Conservation (phyloP, 1,284 basidiomycete species). For the Puccinia hordei region DNA sequence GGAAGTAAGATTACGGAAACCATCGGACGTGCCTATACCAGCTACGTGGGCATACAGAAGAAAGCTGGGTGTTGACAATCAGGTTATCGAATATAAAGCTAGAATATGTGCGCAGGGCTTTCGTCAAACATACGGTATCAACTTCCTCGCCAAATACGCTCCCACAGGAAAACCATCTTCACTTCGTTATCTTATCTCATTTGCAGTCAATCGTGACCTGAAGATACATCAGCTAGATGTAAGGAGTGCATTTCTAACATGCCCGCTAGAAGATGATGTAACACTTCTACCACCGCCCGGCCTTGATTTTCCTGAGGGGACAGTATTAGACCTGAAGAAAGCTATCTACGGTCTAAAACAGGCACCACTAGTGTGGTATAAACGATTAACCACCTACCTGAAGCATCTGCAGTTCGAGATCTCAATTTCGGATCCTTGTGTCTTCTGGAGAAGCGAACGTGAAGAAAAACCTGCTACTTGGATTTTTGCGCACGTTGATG, state of each 20-base stretch:
- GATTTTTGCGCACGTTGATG: slow-evolving; percentile 10
- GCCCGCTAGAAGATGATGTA: not conserved
- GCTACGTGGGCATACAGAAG: not conserved
- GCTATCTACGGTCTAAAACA: slow-evolving; percentile 15
- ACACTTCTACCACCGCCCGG: not conserved
- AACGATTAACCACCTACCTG: not conserved
- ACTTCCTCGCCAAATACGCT: not conserved
- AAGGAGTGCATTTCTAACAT: not conserved
- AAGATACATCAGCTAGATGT: slow-evolving; percentile 8
- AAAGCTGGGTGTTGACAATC: not conserved
- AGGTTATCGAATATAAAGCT: not conserved
- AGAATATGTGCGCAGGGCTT: not conserved
- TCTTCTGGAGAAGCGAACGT: not conserved
- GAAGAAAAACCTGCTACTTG: too few relatives aligned
- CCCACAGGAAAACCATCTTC: not conserved
- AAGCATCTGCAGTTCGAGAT: not conserved
- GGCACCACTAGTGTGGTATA: slow-evolving; percentile 5
- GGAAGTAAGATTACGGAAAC: not conserved
- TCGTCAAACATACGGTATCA: not conserved
- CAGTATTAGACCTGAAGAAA: not conserved
- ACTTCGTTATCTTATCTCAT: not conserved
- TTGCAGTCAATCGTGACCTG: not conserved
- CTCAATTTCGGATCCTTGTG: not conserved
- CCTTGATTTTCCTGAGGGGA: not conserved
- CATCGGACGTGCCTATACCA: not conserved